Conservation (phyloP, 108 stramenopile genomes). For the Aurantiochytrium sp. region DNA sequence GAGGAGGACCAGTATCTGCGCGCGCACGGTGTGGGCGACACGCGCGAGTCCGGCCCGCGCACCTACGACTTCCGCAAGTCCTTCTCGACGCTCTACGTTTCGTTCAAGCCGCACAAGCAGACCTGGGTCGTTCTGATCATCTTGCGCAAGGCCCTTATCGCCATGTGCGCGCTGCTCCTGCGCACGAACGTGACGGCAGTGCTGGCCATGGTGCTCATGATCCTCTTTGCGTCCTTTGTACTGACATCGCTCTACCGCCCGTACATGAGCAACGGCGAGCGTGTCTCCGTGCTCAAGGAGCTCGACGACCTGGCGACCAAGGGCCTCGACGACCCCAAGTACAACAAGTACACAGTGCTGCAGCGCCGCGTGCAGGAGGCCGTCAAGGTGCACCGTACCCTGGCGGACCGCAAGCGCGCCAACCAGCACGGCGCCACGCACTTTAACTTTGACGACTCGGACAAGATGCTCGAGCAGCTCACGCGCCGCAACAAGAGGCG, state of each 20-base stretch:
- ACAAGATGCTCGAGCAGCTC: background rate
- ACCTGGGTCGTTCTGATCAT: conserved; percentile 40
- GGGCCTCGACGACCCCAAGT: background rate
- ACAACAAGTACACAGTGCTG: background rate
- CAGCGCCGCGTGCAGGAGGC: background rate
- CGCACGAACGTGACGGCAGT: conserved; percentile 27
- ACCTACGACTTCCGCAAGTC: conserved; percentile 33
- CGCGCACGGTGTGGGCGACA: conserved; percentile 30
- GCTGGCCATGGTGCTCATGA: conserved; percentile 35
- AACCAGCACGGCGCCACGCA: background rate
- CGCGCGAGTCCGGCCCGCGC: background rate
- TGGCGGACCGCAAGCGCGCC: background rate
- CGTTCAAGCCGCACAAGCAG: conserved; percentile 37
- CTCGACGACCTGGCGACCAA: background rate
- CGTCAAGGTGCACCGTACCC: background rate
- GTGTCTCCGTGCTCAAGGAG: background rate
- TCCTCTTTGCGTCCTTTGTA: conserved; percentile 36
- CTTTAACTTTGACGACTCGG: background rate
- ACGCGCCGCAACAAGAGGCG: background rate
- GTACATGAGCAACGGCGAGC: conserved; percentile 39
- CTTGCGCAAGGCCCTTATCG: conserved; percentile 37
- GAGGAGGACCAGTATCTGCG: conserved; percentile 38
- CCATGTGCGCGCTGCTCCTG: conserved; percentile 34
- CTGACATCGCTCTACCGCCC: conserved; percentile 35
- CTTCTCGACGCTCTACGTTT: conserved; percentile 33